These are phyloP conservation scores for Tetrapisispora arboricola DNA, from an alignment of 805 yeast species.

Conservation along the genomic window DNA sequence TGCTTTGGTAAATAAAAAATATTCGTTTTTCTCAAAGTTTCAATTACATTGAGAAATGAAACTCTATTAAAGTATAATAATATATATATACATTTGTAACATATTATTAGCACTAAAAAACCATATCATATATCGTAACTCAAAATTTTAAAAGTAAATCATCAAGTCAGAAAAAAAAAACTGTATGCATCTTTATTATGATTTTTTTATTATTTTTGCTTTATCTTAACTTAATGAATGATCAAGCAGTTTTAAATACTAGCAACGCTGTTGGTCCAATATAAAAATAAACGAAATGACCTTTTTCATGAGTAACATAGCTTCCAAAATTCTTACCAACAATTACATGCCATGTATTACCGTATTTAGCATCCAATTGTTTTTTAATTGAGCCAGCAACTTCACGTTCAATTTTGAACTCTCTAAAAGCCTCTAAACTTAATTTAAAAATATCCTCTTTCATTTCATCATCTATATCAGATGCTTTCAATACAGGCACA, in stretches of 20 bases:
- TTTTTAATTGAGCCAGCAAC: slow-evolving; percentile 58
- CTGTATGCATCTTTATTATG: no score
- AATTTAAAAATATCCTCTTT: slow-evolving; percentile 20
- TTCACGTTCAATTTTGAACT: slow-evolving; percentile 33
- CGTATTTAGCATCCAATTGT: slow-evolving; percentile 49
- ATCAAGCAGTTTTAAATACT: slow-evolving; percentile 55
- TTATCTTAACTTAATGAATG: not conserved
- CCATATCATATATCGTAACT: no score
- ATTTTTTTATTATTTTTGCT: no score
- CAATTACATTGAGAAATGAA: no score
- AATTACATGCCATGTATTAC: slow-evolving; percentile 72
- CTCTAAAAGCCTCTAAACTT: slow-evolving; percentile 16
- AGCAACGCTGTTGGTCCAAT: slow-evolving; percentile 59
- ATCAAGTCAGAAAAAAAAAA: no score
- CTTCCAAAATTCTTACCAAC: slow-evolving; percentile 75
- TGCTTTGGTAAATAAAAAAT: no score
- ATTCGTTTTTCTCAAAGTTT: no score
- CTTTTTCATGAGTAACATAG: slow-evolving; percentile 70
- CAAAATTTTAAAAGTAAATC: no score
- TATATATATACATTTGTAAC: no score
- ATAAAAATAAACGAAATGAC: slow-evolving; percentile 61
- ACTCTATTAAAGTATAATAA: not conserved
- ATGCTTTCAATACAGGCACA: slow-evolving; percentile 21
- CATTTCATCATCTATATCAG: slow-evolving; percentile 26
- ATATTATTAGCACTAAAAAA: no score